A percentile compares a stretch with the other conserved stretches of the same genome.
phyloP scores from a whole-genome alignment of 1,284 basidiomycete species.

The Xerocomus minutiporus region DNA sequence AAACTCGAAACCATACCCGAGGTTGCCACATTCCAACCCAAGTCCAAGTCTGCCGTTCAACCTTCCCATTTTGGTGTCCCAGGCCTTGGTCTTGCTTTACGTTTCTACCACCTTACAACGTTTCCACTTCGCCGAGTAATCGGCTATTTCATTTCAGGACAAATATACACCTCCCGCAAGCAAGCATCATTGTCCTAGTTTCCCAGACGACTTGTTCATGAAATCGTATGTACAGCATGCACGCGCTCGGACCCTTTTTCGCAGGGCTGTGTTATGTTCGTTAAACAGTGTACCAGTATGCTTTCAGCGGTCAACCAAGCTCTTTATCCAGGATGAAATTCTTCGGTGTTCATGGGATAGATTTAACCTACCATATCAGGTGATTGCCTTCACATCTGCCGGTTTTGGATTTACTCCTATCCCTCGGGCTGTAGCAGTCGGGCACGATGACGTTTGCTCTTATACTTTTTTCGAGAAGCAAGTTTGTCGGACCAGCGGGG shows the following conservation, averaged over 20 bases:
- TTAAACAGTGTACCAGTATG: slow-evolving; percentile 18
- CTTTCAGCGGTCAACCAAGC: background rate
- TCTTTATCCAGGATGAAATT: background rate
- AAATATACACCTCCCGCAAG: slow-evolving; percentile 22
- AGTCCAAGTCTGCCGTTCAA: slow-evolving; percentile 12
- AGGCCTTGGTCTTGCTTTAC: slow-evolving; percentile 27
- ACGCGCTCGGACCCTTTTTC: slow-evolving; percentile 9
- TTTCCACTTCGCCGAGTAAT: slow-evolving; percentile 27
- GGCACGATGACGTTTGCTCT: slow-evolving; percentile 12
- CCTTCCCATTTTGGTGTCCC: slow-evolving; percentile 21
- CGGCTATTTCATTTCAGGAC: slow-evolving; percentile 22
- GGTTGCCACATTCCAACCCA: slow-evolving; percentile 28
- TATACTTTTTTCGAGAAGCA: slow-evolving; percentile 25
- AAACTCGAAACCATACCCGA: slow-evolving; percentile 35
- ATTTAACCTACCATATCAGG: slow-evolving; percentile 30
- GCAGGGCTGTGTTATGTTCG: slow-evolving; percentile 6
- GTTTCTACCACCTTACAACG: slow-evolving; percentile 28
- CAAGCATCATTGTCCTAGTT: slow-evolving; percentile 15
- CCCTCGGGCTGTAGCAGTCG: background rate
- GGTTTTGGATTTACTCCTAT: slow-evolving; percentile 19
- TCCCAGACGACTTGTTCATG: background rate
- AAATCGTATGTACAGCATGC: slow-evolving; percentile 9
- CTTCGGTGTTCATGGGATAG: slow-evolving; percentile 1
- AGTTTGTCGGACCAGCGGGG: slow-evolving; percentile 20
- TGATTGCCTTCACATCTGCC: slow-evolving; percentile 28